A percentile compares a stretch with the other conserved stretches of the same genome.
Evolutionary conservation across 192 early-diverging fungal species (phyloP).

Genomic region (Allomyces arbusculus): DNA sequence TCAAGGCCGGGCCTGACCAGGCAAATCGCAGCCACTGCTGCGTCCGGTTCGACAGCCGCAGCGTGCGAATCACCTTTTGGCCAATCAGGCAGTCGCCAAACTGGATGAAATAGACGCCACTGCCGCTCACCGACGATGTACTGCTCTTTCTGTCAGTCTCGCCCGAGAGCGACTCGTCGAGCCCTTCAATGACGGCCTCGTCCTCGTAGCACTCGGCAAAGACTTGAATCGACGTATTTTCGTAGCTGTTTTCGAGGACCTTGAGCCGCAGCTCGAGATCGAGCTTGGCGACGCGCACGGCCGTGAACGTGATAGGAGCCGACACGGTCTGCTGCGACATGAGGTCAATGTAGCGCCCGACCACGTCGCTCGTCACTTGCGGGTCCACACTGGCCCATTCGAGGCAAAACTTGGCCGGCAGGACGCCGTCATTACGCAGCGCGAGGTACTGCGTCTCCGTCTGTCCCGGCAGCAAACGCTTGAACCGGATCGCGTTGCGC

Average conservation of each 20-base stretch:
- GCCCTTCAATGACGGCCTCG: constrained; percentile 26
- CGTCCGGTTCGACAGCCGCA: constrained; percentile 23
- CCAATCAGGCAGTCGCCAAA: constrained; percentile 28
- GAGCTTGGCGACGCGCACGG: constrained; percentile 16
- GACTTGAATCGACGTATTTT: constrained; percentile 23
- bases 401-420: constrained; percentile 28
- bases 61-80: constrained; percentile 9
- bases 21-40: constrained; percentile 14
- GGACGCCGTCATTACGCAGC: constrained; percentile 33
- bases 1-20: constrained; percentile 13
- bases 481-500: constrained; percentile 22
- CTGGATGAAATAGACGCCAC: constrained; percentile 10
- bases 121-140: too few species aligned
- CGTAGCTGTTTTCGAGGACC: constrained; percentile 33
- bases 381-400: constrained; percentile 25
- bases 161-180: constrained; percentile 12
- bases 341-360: neutral
- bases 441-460: constrained; percentile 19
- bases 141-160: too few species aligned
- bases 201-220: constrained; percentile 33
- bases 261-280: constrained; percentile 25
- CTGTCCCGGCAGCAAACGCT: constrained; percentile 20
- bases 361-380: neutral
- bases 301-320: constrained; percentile 19
- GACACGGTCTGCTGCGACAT: constrained; percentile 13